phyloP scores from a whole-genome alignment of 176 grass and related monocot genomes.

The sorghum (Sorghum bicolor) region Sorghum_bicolor_NCBIv3 NC_012879.2:51776001-51776500 shows the following conservation, averaged over 20 bases:
- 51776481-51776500: not conserved
- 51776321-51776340: not conserved
- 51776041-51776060: too few relatives aligned
- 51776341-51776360: slow-evolving; percentile 22
- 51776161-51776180: not conserved
- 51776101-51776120: too few relatives aligned
- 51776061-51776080: too few relatives aligned
- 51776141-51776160: not conserved
- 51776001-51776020: too few relatives aligned
- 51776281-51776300: not conserved
- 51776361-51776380: not conserved
- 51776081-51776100: too few relatives aligned
- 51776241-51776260: not conserved
- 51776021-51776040: too few relatives aligned
- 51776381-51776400: not conserved
- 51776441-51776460: not conserved
- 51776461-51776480: not conserved
- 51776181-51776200: not conserved
- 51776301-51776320: not conserved
- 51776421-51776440: not conserved
- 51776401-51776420: not conserved
- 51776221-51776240: not conserved
- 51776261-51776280: not conserved
- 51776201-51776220: not conserved
- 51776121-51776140: not conserved